Evolutionary conservation across 2,329 filamentous ascomycete genomes (phyloP).

Genomic region (Epicoccum sorghinum): DNA sequence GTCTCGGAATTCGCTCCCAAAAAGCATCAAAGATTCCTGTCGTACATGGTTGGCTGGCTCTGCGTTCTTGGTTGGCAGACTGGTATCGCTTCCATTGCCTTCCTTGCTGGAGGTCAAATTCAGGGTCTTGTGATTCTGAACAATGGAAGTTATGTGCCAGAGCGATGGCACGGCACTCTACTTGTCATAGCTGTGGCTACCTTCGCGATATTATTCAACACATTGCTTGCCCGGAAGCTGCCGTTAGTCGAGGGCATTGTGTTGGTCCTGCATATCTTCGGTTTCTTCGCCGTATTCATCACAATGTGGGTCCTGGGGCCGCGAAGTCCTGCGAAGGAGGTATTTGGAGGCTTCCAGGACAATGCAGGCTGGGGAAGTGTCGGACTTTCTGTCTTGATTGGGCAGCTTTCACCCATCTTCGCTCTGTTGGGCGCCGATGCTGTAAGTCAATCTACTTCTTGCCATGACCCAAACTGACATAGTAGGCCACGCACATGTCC

Average conservation of each 20-base stretch:
- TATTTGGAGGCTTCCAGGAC: constrained; percentile 56
- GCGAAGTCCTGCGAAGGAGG: constrained; percentile 44
- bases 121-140: constrained; percentile 47
- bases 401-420: constrained; percentile 5
- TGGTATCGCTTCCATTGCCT: constrained; percentile 50
- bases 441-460: constrained; percentile 9
- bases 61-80: constrained; percentile 55
- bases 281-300: constrained; percentile 57
- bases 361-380: constrained; percentile 46
- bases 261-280: constrained; percentile 55
- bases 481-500: constrained; percentile 29
- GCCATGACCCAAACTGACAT: background rate
- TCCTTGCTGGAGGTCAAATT: constrained; percentile 51
- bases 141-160: constrained; percentile 45
- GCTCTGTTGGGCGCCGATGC: constrained; percentile 22
- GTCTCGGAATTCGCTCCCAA: constrained; percentile 47
- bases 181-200: constrained; percentile 50
- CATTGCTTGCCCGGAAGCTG: constrained; percentile 1
- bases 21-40: constrained; percentile 47
- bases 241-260: background rate
- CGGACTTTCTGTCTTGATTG: constrained; percentile 2
- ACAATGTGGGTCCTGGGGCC: constrained; percentile 34
- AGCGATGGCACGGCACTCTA: constrained; percentile 56
- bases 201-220: constrained; percentile 40
- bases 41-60: constrained; percentile 53